These are phyloP conservation scores for Colletotrichum sp. DNA, from an alignment of 2,329 filamentous ascomycete genomes.

Conservation along the genomic window DNA sequence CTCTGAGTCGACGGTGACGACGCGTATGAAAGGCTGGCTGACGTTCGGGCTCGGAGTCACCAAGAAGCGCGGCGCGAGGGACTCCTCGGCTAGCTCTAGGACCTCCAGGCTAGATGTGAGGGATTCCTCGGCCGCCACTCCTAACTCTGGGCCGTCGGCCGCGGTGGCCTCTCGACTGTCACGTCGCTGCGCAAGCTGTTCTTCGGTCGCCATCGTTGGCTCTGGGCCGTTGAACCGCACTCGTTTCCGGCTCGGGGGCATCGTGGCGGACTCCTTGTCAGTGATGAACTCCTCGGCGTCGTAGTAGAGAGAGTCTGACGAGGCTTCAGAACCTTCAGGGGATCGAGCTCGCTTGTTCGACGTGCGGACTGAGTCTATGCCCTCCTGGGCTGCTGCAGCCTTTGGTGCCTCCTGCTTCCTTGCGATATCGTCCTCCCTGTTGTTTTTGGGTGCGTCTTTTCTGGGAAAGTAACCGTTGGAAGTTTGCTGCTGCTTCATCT, in stretches of 20 bases:
- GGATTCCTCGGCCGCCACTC: not conserved
- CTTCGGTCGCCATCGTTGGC: not conserved
- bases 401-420: not conserved
- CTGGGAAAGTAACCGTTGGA: not conserved
- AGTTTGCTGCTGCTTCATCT: not conserved
- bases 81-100: not conserved
- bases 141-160: not conserved
- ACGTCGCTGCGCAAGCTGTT: not conserved
- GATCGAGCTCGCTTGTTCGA: not conserved
- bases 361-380: not conserved
- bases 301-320: not conserved
- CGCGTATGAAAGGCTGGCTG: not conserved
- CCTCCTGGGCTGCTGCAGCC: accelerated
- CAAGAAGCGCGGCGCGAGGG: not conserved
- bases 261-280: not conserved
- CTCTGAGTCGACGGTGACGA: not conserved
- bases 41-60: not conserved
- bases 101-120: not conserved
- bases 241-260: not conserved
- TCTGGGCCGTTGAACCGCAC: not conserved
- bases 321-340: not conserved
- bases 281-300: not conserved
- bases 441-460: not conserved
- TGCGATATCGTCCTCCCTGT: not conserved
- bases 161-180: not conserved